These are phyloP conservation scores for Microbotryum silenes-acaulis DNA, from an alignment of 1,284 basidiomycete species.

Conservation along the genomic window DNA sequence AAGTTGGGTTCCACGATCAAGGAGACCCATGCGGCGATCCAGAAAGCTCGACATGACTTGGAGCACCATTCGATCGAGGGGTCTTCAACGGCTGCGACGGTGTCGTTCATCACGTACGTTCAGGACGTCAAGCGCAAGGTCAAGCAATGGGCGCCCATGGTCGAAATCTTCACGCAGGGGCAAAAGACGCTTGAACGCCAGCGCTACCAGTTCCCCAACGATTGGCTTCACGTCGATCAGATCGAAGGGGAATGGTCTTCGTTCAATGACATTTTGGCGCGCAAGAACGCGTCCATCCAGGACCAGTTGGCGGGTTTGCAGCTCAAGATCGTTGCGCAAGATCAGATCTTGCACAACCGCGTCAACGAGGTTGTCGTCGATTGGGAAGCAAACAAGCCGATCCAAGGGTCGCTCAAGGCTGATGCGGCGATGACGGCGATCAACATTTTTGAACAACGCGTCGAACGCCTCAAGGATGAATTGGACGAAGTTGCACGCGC, in stretches of 20 bases:
- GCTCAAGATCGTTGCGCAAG: conserved; percentile 97
- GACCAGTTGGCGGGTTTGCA: conserved; percentile 94
- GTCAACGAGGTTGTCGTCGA: conserved; percentile 81
- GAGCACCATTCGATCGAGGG: conserved; percentile 76
- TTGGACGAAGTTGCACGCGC: conserved; percentile 88
- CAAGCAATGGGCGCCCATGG: conserved; percentile 93
- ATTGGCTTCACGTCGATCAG: conserved; percentile 98
- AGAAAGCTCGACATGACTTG: conserved; percentile 87
- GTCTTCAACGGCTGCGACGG: conserved; percentile 80
- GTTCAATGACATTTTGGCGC: conserved; percentile 92
- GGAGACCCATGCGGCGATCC: conserved; percentile 84
- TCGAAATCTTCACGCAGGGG: conserved; percentile 83
- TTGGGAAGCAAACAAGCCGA: conserved; percentile 92
- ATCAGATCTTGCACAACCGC: conserved; percentile 92
- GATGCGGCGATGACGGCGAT: conserved; percentile 93
- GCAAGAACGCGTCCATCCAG: conserved; percentile 97
- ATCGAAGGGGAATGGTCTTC: conserved; percentile 96
- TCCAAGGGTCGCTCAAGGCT: conserved; percentile 90
- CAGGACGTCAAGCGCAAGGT: conserved; percentile 97
- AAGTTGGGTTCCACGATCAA: conserved; percentile 92
- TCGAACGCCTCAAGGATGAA: conserved; percentile 82
- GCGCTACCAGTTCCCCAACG: conserved; percentile 88
- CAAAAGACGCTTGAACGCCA: conserved; percentile 97
- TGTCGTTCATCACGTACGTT: conserved; percentile 97
- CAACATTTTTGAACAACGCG: conserved; percentile 83